Base-by-base conservation (phyloP, 2,329 filamentous ascomycete species). In the Pseudopyrenochaeta lycopersici region DNA sequence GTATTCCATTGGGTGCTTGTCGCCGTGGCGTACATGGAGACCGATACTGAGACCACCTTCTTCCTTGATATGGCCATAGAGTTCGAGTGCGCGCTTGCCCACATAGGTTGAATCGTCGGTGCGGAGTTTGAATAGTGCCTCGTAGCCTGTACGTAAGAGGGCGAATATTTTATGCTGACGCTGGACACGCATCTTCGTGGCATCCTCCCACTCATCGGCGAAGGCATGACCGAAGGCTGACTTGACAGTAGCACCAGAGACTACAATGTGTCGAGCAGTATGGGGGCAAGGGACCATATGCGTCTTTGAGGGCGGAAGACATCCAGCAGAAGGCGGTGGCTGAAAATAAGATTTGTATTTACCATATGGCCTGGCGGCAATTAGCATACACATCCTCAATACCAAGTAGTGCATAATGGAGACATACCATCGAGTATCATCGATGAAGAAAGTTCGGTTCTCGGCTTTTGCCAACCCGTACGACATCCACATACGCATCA, bases 401-500 rank as follows among this genome's bases (percentile, higher is more conserved):
- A n/a, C 21, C 14, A 18, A 4, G 5, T 39, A 39, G 36, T 10
- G 4, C 17, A 7, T 9, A 39, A 12, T 11, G 10, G 18, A 21
- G 18, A 59, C 73, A 49, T 73, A 81, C 84, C 92, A 96, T 61
- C 88, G 83, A 6, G 89, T 86, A 75, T 96, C 92, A 65, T 96
- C 91, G 58, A 96, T 81, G 77, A 96, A 96, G 75, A 96, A 96
- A 1, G 86, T 82, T 20, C 91, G 82, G 12, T 85, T 85, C 71
- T 96, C 90, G 54, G 87, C 84, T 69, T 88, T 82, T 2, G 92
- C 91, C 48, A 96, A 77, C 3, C 90, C 90, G 70, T 95, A 96
- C 21, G 91, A 88, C 66, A 89, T 89, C 91, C 92, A 97, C 50
- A 96, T 72, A 68, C 88, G 84, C 83, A 96, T 87, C 54, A 97